Base-by-base conservation (phyloP, 1,139 yeast species). In the Geotrichum cucujoidarum region DNA sequence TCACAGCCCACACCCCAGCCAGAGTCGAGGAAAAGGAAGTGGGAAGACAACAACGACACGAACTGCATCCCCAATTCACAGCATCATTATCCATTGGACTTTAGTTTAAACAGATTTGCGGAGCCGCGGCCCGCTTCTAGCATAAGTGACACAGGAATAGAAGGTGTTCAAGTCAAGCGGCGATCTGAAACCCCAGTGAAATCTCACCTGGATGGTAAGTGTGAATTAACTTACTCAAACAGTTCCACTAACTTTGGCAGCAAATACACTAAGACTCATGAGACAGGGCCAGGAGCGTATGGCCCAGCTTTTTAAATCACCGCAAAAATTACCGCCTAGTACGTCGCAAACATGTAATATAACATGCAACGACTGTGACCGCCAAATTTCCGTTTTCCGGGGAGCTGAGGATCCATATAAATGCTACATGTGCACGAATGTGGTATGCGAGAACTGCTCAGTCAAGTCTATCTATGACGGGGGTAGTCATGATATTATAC, bases 401-500 rank as follows among this genome's bases (percentile, higher is more conserved):
- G 13, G 5, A n/a, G 7, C 33, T 3, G 32, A 24, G 24, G 8
- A 17, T 6, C 27, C 24, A 4, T 13, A 10, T 18, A 18, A 37
- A 21, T 37, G 40, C 24, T 2, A 4, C 22, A n/a, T 4, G n/a
- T 37, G 40, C 16, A 7, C 13, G 5, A 25, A 16, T 2, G 13
- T 37, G n/a, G 32, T 37, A 22, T 37, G 40, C 14, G 40, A 37
- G 22, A 22, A 32, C n/a, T 37, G 40, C 8, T 37, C 40, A 6
- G 24, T 37, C 6, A 37, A 37, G 21, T 17, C 40, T 11, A n/a
- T 18, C 6, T 37, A 24, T 16, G 21, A 7, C 2, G 32, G 31
- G 4, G 40, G 21, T 8, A 5, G 27, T 14, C 27, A 8, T 4
- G 40, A 37, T 14, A 7, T 31, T 8, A n/a, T 37, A 4, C 8